Evolutionary conservation across 305 asterid species (phyloP), one percentile per base, ranked within the genome.

Genomic region (Fraxinus paxiana): DNA sequence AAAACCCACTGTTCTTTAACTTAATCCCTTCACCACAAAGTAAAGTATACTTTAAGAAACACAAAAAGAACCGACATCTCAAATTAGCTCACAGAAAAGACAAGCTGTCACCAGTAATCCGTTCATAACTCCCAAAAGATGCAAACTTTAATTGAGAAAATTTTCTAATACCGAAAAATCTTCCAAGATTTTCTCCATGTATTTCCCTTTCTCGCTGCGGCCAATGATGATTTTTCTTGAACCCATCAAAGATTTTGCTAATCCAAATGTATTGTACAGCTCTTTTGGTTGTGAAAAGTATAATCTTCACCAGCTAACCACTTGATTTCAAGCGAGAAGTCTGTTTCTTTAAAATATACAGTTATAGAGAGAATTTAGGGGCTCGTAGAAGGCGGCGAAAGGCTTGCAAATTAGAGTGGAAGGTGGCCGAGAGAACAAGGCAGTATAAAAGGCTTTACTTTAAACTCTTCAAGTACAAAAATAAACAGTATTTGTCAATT

Each of bases 211-310:
- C 43, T 31, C 70, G 22, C 70, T 2, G 17, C 2, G 69, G 76
- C 75, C 79, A 81, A 77, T 79, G 80, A 84, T 80, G 82, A 38
- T 63, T 35, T 72, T 77, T 80, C 90, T 90, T 78, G 91, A 84
- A 86, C 18, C 80, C 85, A 79, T 87, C 87, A 85, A 89, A 78
- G 81, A 74, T 65, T 82, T 86, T 79, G 84, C 82, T 59, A 84
- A 79, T 82, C 90, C 95, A 91, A 85, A 91, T 87, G 96, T 82
- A 83, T 81, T 65, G 41, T 76, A 73, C 87, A 75, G 83, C 84
- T 73, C 76, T 20, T 73, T 74, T 43, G 26, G 56, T 80, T 84
- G 81, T 9, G 65, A 46, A 81, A 79, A 75, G 85, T 61, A 10
- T 59, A 85, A 82, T 85, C 82, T 86, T 87, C 83, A 80, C 85